These are phyloP conservation scores for Somion occarium DNA, from an alignment of 1,284 basidiomycete species.

Conservation along the genomic window DNA sequence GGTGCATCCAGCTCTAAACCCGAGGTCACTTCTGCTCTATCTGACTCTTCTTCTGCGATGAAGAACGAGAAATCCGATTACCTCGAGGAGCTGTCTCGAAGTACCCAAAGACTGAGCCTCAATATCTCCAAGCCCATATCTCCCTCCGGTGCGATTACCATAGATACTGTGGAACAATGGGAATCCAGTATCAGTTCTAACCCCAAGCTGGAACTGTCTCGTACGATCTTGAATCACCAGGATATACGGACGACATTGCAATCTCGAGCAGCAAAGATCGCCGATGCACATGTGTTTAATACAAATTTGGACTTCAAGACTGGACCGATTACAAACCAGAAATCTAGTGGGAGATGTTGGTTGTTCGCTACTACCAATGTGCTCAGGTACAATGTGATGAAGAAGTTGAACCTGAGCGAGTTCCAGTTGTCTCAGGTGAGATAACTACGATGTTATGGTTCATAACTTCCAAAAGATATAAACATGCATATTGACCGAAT, in stretches of 20 bases:
- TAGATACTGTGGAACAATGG: slow-evolving; percentile 59
- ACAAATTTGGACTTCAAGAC: slow-evolving; percentile 76
- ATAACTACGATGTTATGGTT: slow-evolving; percentile 4
- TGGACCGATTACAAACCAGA: slow-evolving; percentile 85
- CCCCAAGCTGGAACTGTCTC: slow-evolving; percentile 71
- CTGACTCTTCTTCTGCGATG: not conserved
- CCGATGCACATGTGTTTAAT: slow-evolving; percentile 84
- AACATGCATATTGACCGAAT: not conserved
- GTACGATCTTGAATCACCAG: slow-evolving; percentile 75
- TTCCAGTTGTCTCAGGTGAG: slow-evolving; percentile 86
- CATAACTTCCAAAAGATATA: too few relatives aligned
- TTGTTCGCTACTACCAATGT: slow-evolving; percentile 90
- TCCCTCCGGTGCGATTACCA: slow-evolving; percentile 53
- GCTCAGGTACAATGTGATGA: slow-evolving; percentile 80
- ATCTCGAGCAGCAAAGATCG: slow-evolving; percentile 58
- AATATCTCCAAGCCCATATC: not conserved
- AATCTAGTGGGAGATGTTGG: slow-evolving; percentile 87
- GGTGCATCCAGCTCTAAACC: not conserved
- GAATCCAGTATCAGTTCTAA: slow-evolving; percentile 52
- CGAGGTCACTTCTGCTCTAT: not conserved
- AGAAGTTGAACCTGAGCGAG: slow-evolving; percentile 79
- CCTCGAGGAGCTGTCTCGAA: not conserved
- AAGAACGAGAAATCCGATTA: not conserved
- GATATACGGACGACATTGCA: slow-evolving; percentile 66
- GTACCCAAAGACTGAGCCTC: not conserved